Evolutionary conservation across 169 alveolate genomes (phyloP).

Genomic region (Plasmodium yoelii): DNA sequence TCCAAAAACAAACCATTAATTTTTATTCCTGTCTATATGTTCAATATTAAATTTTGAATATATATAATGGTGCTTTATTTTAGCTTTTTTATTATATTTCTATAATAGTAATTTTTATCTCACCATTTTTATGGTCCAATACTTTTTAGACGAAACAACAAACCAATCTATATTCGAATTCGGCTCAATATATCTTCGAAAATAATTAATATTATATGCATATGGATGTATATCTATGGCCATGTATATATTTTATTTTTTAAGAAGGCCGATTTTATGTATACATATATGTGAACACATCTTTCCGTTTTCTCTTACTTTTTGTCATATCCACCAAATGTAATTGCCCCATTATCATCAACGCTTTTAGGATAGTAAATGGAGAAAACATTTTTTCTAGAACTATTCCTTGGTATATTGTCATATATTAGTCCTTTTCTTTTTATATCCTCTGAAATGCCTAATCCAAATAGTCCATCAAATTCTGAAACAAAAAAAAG

Average conservation of each 20-base stretch:
- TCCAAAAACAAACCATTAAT: constrained; percentile 54
- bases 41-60: constrained; percentile 7
- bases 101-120: constrained; percentile 4
- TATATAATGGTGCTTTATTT: neutral
- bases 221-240: neutral
- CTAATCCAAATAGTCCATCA: constrained; percentile 74
- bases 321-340: constrained; percentile 73
- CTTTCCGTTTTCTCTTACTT: constrained; percentile 22
- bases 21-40: constrained; percentile 57
- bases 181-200: constrained; percentile 39
- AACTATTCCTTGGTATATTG: constrained; percentile 46
- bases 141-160: constrained; percentile 64
- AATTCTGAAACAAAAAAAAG: constrained; percentile 35
- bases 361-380: constrained; percentile 72
- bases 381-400: constrained; percentile 46
- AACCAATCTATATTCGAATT: constrained; percentile 70
- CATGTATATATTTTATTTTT: constrained; percentile 2
- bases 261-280: neutral
- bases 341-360: constrained; percentile 72
- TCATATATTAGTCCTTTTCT: constrained; percentile 40
- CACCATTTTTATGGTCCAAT: constrained; percentile 75
- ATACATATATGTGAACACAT: too few species aligned
- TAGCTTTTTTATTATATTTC: constrained; percentile 3
- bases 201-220: neutral
- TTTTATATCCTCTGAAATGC: constrained; percentile 65